Base-by-base conservation (phyloP, 2,329 filamentous ascomycete species). In the Septoria linicola region DNA sequence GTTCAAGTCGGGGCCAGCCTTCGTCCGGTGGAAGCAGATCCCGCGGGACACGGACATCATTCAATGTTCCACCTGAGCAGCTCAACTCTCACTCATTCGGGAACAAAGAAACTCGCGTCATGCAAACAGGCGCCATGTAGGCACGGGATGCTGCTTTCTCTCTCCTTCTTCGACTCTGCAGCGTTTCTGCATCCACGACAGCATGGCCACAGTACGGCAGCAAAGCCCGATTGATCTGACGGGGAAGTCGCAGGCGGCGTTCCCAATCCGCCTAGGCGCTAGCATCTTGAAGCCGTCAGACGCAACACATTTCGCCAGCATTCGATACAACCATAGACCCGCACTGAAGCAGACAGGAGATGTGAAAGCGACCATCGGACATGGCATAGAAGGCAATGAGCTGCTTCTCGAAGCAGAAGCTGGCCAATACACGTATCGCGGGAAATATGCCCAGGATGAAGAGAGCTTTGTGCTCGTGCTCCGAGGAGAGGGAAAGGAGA, bases 401-500 rank as follows among this genome's bases (percentile, higher is more conserved):
- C 54, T 66, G 37, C 42, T 49, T 17, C 16, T 67, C 40, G 54
- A 61, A 37, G 57, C 63, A 7, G 65, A 65, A 21, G 59, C 55
- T 32, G 57, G 71, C 20, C 58, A 70, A 32, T 66, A 65, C 42
- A 64, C 63, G 37, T 76, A 75, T 62, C 66, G 62, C 4, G 74
- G 74, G 19, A 58, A 66, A 34, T 66, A 66, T 36, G 66, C 59
- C 2, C 60, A 85, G 7, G 74, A 77, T 14, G 83, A 82, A 45
- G 83, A 92, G 64, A 85, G 80, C 49, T 93, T 93, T 59, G 83
- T 93, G 21, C 45, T 68, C 39, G 50, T 67, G 3, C n/a, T 60
- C 2, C 49, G 53, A 19, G 60, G 58, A 11, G 55, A 58, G 8
- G 64, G 61, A 2, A 61, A 60, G 45, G 53, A 60, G 13, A 58